Percentiles rank a stretch among this genome's conserved stretches.
phyloP scores from a whole-genome alignment of 1,284 basidiomycete species.

The Sanghuangporus baumii region DNA sequence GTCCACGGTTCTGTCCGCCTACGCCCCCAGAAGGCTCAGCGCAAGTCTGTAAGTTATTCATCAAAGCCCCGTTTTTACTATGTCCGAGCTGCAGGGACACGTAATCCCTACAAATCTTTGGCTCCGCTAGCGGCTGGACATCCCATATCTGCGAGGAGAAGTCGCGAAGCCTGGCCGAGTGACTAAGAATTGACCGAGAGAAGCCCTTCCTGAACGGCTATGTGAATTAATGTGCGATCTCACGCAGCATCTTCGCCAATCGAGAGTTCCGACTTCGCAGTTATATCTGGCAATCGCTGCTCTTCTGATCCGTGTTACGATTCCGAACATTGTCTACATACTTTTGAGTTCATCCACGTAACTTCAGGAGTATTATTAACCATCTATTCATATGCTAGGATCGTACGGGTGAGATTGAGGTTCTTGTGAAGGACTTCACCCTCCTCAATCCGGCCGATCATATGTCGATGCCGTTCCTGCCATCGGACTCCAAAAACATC shows the following conservation, averaged over 20 bases:
- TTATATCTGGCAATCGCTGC: conserved; percentile 6
- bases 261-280: conserved; percentile 4
- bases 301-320: neutral
- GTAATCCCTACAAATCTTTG: neutral
- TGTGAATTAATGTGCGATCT: conserved; percentile 1
- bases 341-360: neutral
- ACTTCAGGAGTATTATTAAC: neutral
- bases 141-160: neutral
- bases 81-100: conserved; percentile 1
- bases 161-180: neutral
- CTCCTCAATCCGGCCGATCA: conserved; percentile 74
- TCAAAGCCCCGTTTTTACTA: conserved; percentile 8
- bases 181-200: conserved; percentile 13
- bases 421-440: conserved; percentile 63
- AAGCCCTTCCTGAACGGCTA: conserved; percentile 2
- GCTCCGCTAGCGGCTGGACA: neutral
- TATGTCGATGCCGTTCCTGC: conserved; percentile 69
- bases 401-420: conserved; percentile 72
- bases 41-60: conserved; percentile 28
- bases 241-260: conserved; percentile 10
- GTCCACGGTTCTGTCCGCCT: conserved; percentile 64
- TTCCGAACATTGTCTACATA: neutral
- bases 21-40: conserved; percentile 58
- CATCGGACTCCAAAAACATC: conserved; percentile 68
- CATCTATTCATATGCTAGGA: conserved; percentile 33